Evolutionary conservation across 805 yeast genomes (phyloP), one percentile per base, ranked within the genome.

Genomic region (Candida cerambycidarum): DNA sequence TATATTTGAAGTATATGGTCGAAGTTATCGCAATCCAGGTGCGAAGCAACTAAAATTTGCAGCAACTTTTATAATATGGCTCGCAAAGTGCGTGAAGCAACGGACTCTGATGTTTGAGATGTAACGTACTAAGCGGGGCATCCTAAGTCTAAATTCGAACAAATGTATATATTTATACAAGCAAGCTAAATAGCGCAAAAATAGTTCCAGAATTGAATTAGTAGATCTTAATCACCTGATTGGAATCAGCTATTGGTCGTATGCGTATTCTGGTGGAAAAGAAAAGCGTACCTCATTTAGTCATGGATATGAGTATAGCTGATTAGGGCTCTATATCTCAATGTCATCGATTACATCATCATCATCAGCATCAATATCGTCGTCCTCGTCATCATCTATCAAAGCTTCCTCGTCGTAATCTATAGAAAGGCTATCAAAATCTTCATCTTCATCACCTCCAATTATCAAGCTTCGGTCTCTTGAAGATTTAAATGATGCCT

Each of bases 371-470:
- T 16, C 32, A 18, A 63, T 13, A 61, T 55, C 59, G 17, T 56
- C 62, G 39, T 55, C 58, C 17, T 57, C 58, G 33, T 54, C 61
- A 24, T 61, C 64, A 17, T 21, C 23, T 21, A 53, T 53, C 17
- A 59, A 56, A 12, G 49, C 58, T n/a, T 58, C 58, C 28, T 52
- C 59, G n/a, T 50, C 56, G 12, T 42, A 46, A 31, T 39, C 41
- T 43, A 48, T 41, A 3, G 46, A 43, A 11, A 36, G n/a, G 37
- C 56, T 66, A 33, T 57, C 56, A 8, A 53, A 62, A 11, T 54
- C 61, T 16, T 59, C 62, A 25, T 50, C 57, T 23, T 52, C 62
- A 11, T 50, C 44, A 25, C 48, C 48, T 6, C 32, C 45, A 19
- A 41, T 50, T 5, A 31, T 41, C 11, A 39, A 42, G 11, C 39